Evolutionary conservation across 2,329 filamentous ascomycete genomes (phyloP), one percentile per base, ranked within the genome.

Genomic region (Ophiostoma australiae): DNA sequence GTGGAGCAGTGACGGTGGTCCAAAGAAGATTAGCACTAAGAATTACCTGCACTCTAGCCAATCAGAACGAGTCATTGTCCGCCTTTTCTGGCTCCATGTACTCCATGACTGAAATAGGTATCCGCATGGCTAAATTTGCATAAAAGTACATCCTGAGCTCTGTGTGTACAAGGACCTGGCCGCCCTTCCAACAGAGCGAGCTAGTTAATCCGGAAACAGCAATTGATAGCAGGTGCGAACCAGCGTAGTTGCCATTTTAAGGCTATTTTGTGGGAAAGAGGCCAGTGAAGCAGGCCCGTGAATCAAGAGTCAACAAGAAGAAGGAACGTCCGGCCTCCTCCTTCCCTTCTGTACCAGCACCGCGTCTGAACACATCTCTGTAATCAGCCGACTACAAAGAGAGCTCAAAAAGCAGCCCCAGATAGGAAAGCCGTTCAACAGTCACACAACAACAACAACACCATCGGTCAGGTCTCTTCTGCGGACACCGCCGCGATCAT

Each of bases 161-260:
- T 27, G 13, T 5, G 4, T 31, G 7, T 35, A 63, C 58, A 35
- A 58, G 23, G 44, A 27, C 27, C 27, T 33, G 15, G n/a, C 23
- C 27, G 58, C 58, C 58, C 58, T 63, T 33, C 58, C 58, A 63
- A 63, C 58, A 27, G 13, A 63, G 33, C 33, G 17, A 35, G 52
- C 52, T 58, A 58, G 52, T 58, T 65, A 37, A 39, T 39, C 63
- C 63, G 63, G 63, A 66, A 66, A 39, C 35, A 66, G 63, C 63
- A 39, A 39, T 23, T 13, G 27, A 27, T 20, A 37, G 61, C 61
- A 66, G 63, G 63, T 66, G 63, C 63, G 63, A 65, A 5, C 33
- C 8, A 39, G 33, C n/a, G 63, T 66, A 66, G 35, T 39, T 66
- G 63, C 63, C 63, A 39, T 37, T 37, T 66, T 23, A 66, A 66